Base-by-base conservation (phyloP, 1,284 basidiomycete genomes). In the Pterula multifida region DNA sequence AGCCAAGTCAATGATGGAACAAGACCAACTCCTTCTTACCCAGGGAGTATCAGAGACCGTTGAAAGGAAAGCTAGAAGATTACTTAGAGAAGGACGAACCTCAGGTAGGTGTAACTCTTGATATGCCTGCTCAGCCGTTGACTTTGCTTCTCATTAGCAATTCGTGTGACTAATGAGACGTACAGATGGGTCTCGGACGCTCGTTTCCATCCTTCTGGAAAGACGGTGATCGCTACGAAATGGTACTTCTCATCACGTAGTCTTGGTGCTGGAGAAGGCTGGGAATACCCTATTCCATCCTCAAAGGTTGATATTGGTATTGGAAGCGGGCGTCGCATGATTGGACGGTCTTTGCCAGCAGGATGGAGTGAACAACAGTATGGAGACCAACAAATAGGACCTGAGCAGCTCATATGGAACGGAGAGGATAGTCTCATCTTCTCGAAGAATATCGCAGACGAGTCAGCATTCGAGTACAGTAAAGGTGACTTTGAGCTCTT, bases 161-260 rank as follows among this genome's bases (percentile, higher is more conserved):
- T 69, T 46, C 76, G 79, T 17, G 69, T 86, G 47, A 84, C 82
- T 2, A 86, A 85, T 55, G 82, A 85, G 60, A 85, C 83, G 0
- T 85, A 76, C 55, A 72, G 81, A 57, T 83, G 72, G 72, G 70
- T 85, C 3, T 73, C 76, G 23, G 81, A 84, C 54, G 69, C 80
- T 4, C 76, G 79, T 39, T 85, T 82, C 67, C 79, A 86, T 57
- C 78, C 81, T 3, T 77, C 73, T 12, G 79, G 79, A 1, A 56
- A 61, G 13, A 77, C 69, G 53, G 60, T 85, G n/a, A 64, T 85
- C 49, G 79, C 82, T 4, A 83, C 81, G 6, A 86, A 85, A 59
- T 84, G 84, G 81, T 84, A 81, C 55, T 81, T 76, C 19, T 76
- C 74, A 6, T 57, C 52, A 3, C 74, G 82, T 11, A 79, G 23